A percentile compares a stretch with the other conserved stretches of the same genome.
phyloP scores from a whole-genome alignment of 768 basidiomycete species.

The Mycena vitilis region DNA sequence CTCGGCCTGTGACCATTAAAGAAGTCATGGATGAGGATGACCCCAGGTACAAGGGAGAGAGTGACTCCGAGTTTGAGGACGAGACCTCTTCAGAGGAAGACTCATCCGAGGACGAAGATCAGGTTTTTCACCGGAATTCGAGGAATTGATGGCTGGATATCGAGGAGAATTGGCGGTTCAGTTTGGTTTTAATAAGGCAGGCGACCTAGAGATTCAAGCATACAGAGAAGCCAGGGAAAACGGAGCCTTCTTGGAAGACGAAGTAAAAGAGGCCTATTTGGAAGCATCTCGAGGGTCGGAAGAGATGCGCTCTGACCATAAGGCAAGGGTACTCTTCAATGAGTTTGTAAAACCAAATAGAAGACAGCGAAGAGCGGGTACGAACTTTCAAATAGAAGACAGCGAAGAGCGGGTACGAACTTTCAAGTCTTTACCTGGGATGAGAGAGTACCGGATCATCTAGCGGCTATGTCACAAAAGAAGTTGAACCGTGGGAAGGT shows the following conservation, averaged over 20 bases:
- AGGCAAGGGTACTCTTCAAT: not conserved
- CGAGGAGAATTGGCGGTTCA: not conserved
- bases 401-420: too few species aligned
- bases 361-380: not conserved
- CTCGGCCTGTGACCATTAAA: not conserved
- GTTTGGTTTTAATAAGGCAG: not conserved
- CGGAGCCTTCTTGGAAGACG: not conserved
- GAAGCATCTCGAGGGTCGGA: not conserved
- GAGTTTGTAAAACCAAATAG: not conserved
- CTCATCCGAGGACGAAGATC: not conserved
- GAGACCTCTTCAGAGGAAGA: too few species aligned
- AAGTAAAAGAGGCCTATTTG: not conserved
- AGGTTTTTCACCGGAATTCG: not conserved
- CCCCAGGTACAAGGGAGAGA: too few species aligned
- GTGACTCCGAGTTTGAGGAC: too few species aligned
- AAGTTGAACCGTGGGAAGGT: not conserved
- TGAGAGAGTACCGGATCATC: not conserved
- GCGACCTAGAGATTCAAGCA: slow-evolving; percentile 14
- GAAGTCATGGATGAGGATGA: not conserved
- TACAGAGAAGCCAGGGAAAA: not conserved
- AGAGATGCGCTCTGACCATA: not conserved
- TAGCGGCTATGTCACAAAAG: not conserved
- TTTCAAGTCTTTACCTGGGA: not conserved
- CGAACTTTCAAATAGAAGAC: too few species aligned
- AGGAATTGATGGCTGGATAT: not conserved